Conservation (phyloP, 768 basidiomycete species). For the Fomitopsis serialis region DNA sequence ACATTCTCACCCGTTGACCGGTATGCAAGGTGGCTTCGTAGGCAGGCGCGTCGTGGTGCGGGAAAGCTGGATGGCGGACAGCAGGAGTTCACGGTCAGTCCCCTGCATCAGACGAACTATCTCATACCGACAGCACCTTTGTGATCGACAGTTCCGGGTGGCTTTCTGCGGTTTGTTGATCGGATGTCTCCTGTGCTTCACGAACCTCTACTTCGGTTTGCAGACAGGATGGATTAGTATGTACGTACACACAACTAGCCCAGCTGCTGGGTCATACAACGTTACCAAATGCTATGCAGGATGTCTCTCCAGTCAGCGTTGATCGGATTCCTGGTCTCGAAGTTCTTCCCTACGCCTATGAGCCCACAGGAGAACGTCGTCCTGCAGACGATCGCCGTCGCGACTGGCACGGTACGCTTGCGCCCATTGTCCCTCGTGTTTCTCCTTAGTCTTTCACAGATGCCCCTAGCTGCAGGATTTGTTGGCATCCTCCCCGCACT, state of each 20-base stretch:
- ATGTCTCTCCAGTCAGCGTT: conserved; percentile 95
- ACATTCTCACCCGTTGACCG: neutral
- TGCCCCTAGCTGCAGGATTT: conserved; percentile 84
- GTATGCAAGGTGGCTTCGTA: conserved; percentile 5
- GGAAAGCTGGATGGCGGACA: conserved; percentile 11
- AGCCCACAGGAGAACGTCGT: conserved; percentile 93
- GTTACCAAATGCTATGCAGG: conserved; percentile 38
- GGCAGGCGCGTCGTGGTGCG: conserved; percentile 3
- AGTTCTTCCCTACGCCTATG: conserved; percentile 63
- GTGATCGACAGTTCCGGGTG: conserved; percentile 33
- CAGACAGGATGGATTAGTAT: conserved; percentile 91
- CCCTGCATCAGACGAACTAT: neutral
- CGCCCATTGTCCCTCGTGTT: neutral
- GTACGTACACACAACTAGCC: conserved; percentile 37
- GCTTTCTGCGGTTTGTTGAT: conserved; percentile 76
- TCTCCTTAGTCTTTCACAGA: conserved; percentile 28
- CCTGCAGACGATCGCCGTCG: conserved; percentile 92
- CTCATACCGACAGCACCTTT: neutral
- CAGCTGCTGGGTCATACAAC: neutral
- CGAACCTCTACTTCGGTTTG: conserved; percentile 84
- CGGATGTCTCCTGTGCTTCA: conserved; percentile 86
- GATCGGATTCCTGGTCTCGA: conserved; percentile 83
- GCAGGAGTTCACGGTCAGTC: conserved; percentile 12
- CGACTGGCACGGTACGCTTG: conserved; percentile 62
- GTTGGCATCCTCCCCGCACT: conserved; percentile 94